Base-by-base conservation (phyloP, 495 filamentous ascomycete species). In the Aspergillus diversus region DNA sequence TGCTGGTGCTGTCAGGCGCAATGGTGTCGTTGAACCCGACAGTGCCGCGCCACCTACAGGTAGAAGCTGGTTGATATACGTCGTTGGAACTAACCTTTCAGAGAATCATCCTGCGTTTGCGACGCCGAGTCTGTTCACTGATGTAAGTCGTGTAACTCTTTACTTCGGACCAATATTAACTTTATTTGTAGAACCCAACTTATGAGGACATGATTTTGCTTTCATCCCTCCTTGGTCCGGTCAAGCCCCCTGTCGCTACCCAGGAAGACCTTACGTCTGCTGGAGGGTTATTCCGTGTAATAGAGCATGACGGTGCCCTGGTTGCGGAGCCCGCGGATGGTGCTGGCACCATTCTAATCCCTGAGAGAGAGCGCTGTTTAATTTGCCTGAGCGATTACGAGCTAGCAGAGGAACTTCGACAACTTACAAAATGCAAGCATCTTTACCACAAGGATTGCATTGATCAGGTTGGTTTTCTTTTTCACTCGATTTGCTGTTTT, bases 161-260 rank as follows among this genome's bases (percentile, higher is more conserved):
- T 51, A n/a, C 31, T 60, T 59, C 33, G 48, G 31, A 21, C 17
- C 15, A 27, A 12, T 33, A 12, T 60, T 70, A 56, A 74, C 57
- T 52, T 55, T 33, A 51, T 21, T 32, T 60, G 17, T 59, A 88
- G 85, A 88, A 88, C 59, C 89, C 89, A 17, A 90, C 89, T 2
- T 91, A 92, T 64, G 89, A 92, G 73, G 89, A 92, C 66, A 92
- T 92, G 89, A 83, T 91, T 54, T 73, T 92, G 33, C 78, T 92
- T 4, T 90, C 87, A 15, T 88, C 87, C 12, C 80, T 92, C 33
- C 76, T 92, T 33, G 90, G 89, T 0, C 89, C 89, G 39, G 89
- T 86, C 4, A 92, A 92, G 64, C 89, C 89, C 4, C 89, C 89
- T 5, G 89, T 92, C 52, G 89, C 89, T 31, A 84, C 80, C 59